Base-by-base conservation (phyloP, 768 basidiomycete species). In the Mycena epipterygia region DNA sequence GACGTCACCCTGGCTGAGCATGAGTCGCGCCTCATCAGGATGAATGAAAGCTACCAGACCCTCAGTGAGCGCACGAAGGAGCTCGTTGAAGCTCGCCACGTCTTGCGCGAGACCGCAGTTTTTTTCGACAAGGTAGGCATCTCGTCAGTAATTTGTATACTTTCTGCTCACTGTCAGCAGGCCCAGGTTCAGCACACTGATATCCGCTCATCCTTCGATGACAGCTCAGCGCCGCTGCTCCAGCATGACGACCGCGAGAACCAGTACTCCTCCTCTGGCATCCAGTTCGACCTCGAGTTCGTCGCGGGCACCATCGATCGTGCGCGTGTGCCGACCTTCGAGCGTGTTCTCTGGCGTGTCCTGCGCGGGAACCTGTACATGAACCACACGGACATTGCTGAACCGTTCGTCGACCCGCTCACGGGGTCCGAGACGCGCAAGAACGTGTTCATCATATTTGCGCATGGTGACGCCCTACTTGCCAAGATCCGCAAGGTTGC, bases 381-480 rank as follows among this genome's bases (percentile, higher is more conserved):
- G 97, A 99, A 98, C 82, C 93, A 96, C 81, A 95, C 92, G 62
- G 97, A 99, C 81, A 99, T 99, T 74, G 87, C 89, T 42, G 95
- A 97, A 74, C 93, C 95, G 8, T 98, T 99, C 76, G 87, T 95
- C 66, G 95, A 99, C 78, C 93, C 96, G 17, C 87, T 86, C 25
- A 94, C 94, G 0, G 93, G 92, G 39, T 84, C 83, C 23, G 94
- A 97, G 83, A 94, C 93, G 25, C 90, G 94, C 84, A 99, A 99
- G 89, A 96, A 98, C 76, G 98, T 99, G 44, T 99, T 99, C 85
- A 97, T 99, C 83, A 99, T 99, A 78, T 99, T 99, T 76, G 98
- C 98, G 0, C 97, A 99, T 75, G 98, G 98, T 21, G 92, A 95
- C 42, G 91, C 93, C 23, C 85, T 99, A 25, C 90, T 99, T 32